Percentiles rank a stretch among this genome's conserved stretches.
Evolutionary conservation across 2,329 filamentous ascomycete genomes (phyloP).

Genomic region (Coniochaeta hoffmannii): DNA sequence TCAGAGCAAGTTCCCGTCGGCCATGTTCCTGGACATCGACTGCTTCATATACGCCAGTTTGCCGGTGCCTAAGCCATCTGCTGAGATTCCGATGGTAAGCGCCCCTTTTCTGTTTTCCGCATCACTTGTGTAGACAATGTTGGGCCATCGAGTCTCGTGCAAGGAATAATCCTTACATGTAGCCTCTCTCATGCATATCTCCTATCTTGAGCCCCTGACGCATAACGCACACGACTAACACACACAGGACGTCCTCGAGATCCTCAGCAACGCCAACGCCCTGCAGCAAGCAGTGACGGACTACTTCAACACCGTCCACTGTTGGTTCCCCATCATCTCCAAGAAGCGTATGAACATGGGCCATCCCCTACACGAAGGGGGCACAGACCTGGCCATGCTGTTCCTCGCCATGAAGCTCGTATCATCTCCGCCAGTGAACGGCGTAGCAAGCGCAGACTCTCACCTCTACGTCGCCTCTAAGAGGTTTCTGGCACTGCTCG

Average conservation of each 20-base stretch:
- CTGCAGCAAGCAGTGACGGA: slow-evolving; percentile 28
- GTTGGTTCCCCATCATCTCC: slow-evolving; percentile 37
- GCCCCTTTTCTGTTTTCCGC: neutral
- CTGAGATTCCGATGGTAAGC: slow-evolving; percentile 30
- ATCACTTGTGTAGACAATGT: no score
- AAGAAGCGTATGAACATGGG: slow-evolving; percentile 1
- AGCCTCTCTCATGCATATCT: neutral
- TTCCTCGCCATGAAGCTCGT: slow-evolving; percentile 42
- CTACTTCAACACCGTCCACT: slow-evolving; percentile 37
- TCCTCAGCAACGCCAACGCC: slow-evolving; percentile 27
- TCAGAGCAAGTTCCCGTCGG: slow-evolving; percentile 29
- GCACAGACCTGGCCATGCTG: slow-evolving; percentile 36
- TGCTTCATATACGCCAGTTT: slow-evolving; percentile 28
- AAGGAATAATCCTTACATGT: no score
- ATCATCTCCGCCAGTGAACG: slow-evolving; percentile 25
- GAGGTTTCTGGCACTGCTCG: slow-evolving; percentile 30
- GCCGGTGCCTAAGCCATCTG: slow-evolving; percentile 27
- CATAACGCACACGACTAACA: neutral
- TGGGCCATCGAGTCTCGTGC: no score
- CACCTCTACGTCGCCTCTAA: slow-evolving; percentile 35
- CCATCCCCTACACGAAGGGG: slow-evolving; percentile 30
- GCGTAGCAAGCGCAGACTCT: slow-evolving; percentile 24
- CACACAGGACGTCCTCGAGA: slow-evolving; percentile 27
- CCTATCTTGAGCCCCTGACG: neutral
- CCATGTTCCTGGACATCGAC: slow-evolving; percentile 35